A percentile compares a stretch with the other conserved stretches of the same genome.
phyloP scores from a whole-genome alignment of 2,329 filamentous ascomycete species.

The Monosporascus sp. region DNA sequence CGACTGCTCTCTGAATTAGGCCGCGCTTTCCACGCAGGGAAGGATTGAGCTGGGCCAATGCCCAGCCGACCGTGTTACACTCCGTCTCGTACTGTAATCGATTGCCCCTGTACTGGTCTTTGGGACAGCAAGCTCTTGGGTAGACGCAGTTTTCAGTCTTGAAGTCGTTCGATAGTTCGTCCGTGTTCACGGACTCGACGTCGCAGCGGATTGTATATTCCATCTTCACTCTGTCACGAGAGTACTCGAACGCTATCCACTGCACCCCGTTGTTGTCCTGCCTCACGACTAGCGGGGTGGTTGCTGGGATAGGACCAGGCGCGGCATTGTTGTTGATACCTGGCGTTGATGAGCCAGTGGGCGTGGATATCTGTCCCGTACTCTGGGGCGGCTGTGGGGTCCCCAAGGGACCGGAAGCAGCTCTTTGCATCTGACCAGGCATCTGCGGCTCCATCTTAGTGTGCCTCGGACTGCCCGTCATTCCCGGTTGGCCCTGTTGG shows the following conservation, averaged over 20 bases:
- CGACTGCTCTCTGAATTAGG: constrained; percentile 91
- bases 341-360: constrained; percentile 36
- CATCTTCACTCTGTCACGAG: constrained; percentile 95
- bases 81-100: constrained; percentile 95
- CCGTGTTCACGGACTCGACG: constrained; percentile 91
- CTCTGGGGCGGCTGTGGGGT: constrained; percentile 42
- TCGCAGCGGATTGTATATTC: constrained; percentile 98
- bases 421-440: constrained; percentile 57
- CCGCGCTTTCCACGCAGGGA: constrained; percentile 89
- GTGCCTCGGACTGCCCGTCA: constrained; percentile 56
- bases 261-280: constrained; percentile 96
- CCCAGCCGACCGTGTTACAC: constrained; percentile 99
- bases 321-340: constrained; percentile 84
- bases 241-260: constrained; percentile 99
- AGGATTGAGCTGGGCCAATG: constrained; percentile 86
- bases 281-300: constrained; percentile 86
- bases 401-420: constrained; percentile 43
- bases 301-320: constrained; percentile 92
- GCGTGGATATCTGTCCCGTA: constrained; percentile 38
- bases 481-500: constrained; percentile 49
- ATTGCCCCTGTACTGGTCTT: constrained; percentile 95
- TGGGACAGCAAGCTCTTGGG: constrained; percentile 86
- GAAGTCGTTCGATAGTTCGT: constrained; percentile 79
- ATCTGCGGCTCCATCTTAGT: constrained; percentile 60
- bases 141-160: constrained; percentile 99